These are phyloP conservation scores for Neurospora sp. DNA, from an alignment of 495 filamentous ascomycete genomes.

Conservation along the genomic window DNA sequence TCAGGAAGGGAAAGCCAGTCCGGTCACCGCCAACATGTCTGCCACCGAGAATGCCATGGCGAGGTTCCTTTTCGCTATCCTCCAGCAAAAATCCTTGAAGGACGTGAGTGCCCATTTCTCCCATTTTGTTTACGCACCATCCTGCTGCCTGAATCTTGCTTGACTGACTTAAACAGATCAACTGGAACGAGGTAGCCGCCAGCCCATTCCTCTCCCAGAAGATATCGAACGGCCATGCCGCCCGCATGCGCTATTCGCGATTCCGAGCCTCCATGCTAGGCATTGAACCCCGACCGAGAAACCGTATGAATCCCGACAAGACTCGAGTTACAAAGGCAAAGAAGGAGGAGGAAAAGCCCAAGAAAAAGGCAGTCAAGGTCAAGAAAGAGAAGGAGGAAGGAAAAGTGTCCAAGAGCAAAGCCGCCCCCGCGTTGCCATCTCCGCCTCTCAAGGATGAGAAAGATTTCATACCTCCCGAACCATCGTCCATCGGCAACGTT, in stretches of 20 bases:
- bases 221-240: slow-evolving; percentile 72
- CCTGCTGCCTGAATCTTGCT: neutral
- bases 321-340: slow-evolving; percentile 30
- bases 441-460: neutral
- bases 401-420: neutral
- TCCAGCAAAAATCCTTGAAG: slow-evolving; percentile 67
- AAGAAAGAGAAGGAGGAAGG: slow-evolving; percentile 26
- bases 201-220: slow-evolving; percentile 39
- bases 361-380: neutral
- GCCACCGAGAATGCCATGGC: slow-evolving; percentile 42
- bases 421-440: neutral
- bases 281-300: slow-evolving; percentile 30
- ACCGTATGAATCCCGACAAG: slow-evolving; percentile 25
- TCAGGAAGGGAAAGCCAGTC: neutral
- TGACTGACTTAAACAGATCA: slow-evolving; percentile 39
- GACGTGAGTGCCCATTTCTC: slow-evolving; percentile 38
- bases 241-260: slow-evolving; percentile 70
- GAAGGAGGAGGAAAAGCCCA: slow-evolving; percentile 15
- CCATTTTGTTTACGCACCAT: neutral
- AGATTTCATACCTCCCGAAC: neutral
- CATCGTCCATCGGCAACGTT: slow-evolving; percentile 7
- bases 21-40: slow-evolving; percentile 25
- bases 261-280: slow-evolving; percentile 42
- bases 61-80: slow-evolving; percentile 63
- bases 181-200: slow-evolving; percentile 61